Conservation (phyloP, 148 eudicot species). For the Rhododendron williamsianum region DNA sequence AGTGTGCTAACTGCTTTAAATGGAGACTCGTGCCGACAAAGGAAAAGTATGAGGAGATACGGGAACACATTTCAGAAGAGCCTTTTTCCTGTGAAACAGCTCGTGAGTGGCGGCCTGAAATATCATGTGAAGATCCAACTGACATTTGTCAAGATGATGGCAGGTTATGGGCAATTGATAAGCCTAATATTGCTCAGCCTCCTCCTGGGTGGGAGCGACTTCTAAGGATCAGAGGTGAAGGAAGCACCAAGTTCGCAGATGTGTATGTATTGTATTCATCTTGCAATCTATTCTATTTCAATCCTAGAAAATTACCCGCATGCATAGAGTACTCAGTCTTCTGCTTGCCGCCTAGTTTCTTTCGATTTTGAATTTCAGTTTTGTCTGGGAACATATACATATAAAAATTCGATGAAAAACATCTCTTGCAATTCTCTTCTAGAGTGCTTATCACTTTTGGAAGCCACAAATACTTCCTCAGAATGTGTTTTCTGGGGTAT, state of each 20-base stretch:
- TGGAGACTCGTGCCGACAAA: slow-evolving; percentile 93
- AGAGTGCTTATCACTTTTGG: too few relatives aligned
- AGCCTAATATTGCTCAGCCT: slow-evolving; percentile 76
- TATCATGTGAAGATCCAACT: slow-evolving; percentile 63
- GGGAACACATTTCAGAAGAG: slow-evolving; percentile 60
- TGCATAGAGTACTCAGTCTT: too few relatives aligned
- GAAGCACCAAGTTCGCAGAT: slow-evolving; percentile 82
- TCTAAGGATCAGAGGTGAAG: slow-evolving; percentile 74
- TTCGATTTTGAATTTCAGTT: not conserved
- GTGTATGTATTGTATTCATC: slow-evolving; percentile 50
- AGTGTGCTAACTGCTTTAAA: slow-evolving; percentile 77
- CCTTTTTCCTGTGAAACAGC: slow-evolving; percentile 74
- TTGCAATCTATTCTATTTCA: too few relatives aligned
- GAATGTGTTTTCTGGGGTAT: too few relatives aligned
- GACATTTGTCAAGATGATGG: slow-evolving; percentile 80
- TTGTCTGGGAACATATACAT: not conserved
- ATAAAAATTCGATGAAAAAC: not conserved
- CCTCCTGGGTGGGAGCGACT: slow-evolving; percentile 89
- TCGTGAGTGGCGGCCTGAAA: slow-evolving; percentile 67
- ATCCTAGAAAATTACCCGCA: not conserved
- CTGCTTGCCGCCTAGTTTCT: not conserved
- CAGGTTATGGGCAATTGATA: slow-evolving; percentile 93
- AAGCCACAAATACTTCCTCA: not conserved
- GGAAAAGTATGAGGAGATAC: slow-evolving; percentile 82
- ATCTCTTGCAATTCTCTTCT: not conserved